These are phyloP conservation scores for Ophiostoma fasciatum DNA, from an alignment of 2,329 filamentous ascomycete genomes.

Conservation along the genomic window DNA sequence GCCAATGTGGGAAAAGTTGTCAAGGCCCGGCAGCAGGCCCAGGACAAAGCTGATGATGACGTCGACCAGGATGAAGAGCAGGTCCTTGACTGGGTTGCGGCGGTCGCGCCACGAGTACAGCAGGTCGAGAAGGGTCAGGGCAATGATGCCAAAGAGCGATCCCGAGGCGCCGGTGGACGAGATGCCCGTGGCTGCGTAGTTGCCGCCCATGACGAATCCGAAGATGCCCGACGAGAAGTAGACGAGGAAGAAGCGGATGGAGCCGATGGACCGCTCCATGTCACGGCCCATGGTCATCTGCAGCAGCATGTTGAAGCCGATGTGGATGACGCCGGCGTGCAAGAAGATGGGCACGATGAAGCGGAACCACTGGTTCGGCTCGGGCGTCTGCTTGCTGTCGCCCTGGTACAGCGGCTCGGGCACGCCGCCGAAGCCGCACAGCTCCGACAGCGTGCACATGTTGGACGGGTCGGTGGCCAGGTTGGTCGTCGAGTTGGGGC, in stretches of 20 bases:
- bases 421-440: slow-evolving; percentile 73
- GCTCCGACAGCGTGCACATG: slow-evolving; percentile 58
- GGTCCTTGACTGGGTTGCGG: slow-evolving; percentile 59
- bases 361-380: slow-evolving; percentile 89
- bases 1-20: slow-evolving; percentile 96
- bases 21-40: slow-evolving; percentile 77
- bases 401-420: slow-evolving; percentile 49
- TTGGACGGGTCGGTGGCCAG: slow-evolving; percentile 31
- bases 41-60: slow-evolving; percentile 83
- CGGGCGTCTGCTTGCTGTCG: slow-evolving; percentile 32
- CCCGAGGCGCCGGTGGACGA: slow-evolving; percentile 84
- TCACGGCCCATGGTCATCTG: slow-evolving; percentile 83
- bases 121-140: slow-evolving; percentile 74
- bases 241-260: slow-evolving; percentile 74
- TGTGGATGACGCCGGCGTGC: slow-evolving; percentile 86
- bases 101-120: slow-evolving; percentile 86
- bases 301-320: slow-evolving; percentile 85
- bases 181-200: slow-evolving; percentile 71
- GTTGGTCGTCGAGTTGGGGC: slow-evolving; percentile 60
- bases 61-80: slow-evolving; percentile 77
- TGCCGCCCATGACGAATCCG: slow-evolving; percentile 87
- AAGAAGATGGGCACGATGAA: slow-evolving; percentile 95
- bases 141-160: slow-evolving; percentile 80
- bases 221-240: slow-evolving; percentile 90
- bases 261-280: slow-evolving; percentile 83